These are phyloP conservation scores for Mycena sanguinolenta DNA, from an alignment of 768 basidiomycete genomes.

Conservation along the genomic window DNA sequence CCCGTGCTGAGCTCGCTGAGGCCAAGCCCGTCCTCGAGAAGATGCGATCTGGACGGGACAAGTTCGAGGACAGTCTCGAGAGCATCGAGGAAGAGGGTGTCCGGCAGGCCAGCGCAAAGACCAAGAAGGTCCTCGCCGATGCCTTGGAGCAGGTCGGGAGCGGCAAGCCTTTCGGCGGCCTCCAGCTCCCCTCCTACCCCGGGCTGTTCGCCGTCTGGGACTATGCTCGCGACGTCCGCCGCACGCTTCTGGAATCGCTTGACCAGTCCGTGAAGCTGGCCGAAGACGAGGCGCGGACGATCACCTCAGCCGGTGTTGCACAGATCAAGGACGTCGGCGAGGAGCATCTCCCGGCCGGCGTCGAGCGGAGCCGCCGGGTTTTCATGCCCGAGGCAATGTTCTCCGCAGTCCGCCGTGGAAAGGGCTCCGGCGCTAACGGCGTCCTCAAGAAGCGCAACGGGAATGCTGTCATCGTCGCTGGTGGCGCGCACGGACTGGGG, in stretches of 20 bases:
- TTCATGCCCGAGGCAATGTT: conserved; percentile 99
- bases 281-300: conserved; percentile 84
- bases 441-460: conserved; percentile 50
- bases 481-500: conserved; percentile 84
- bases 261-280: conserved; percentile 84
- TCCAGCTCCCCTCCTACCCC: conserved; percentile 83
- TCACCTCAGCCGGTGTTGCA: conserved; percentile 75
- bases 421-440: conserved; percentile 54
- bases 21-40: conserved; percentile 88
- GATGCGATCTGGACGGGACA: conserved; percentile 82
- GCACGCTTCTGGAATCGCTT: conserved; percentile 80
- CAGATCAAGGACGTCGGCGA: conserved; percentile 80
- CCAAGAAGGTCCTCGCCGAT: conserved; percentile 69
- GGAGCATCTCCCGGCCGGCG: conserved; percentile 81
- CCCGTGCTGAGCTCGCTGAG: conserved; percentile 75
- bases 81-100: conserved; percentile 82
- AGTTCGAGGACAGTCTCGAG: conserved; percentile 85
- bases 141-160: conserved; percentile 84
- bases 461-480: conserved; percentile 74
- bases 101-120: conserved; percentile 61
- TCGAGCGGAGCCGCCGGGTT: conserved; percentile 83
- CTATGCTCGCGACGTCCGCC: conserved; percentile 85
- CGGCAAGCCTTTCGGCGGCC: conserved; percentile 77
- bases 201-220: conserved; percentile 88
- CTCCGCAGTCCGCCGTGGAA: conserved; percentile 63